A percentile compares a stretch with the other conserved stretches of the same genome.
phyloP scores from a whole-genome alignment of 2,329 filamentous ascomycete genomes.

The Lachnum nothofagi region DNA sequence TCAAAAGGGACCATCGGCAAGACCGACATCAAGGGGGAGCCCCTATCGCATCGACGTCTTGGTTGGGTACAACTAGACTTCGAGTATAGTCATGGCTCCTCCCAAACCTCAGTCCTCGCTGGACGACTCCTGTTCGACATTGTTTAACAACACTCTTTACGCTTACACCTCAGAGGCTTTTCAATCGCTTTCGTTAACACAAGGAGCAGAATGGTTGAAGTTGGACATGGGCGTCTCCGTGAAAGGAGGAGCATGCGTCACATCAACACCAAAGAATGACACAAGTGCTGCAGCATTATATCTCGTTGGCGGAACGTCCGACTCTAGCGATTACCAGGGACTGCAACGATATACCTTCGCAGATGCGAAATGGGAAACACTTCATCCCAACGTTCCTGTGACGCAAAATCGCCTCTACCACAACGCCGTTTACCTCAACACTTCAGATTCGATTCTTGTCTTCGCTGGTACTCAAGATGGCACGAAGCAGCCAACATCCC shows the following conservation, averaged over 20 bases:
- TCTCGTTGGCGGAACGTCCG: constrained; percentile 69
- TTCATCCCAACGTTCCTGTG: constrained; percentile 38
- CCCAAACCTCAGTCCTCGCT: constrained; percentile 66
- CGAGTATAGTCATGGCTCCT: constrained; percentile 35
- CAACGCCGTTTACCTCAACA: constrained; percentile 67
- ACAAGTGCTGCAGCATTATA: constrained; percentile 61
- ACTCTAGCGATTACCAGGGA: constrained; percentile 58
- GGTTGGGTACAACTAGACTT: constrained; percentile 11
- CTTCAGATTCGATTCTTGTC: constrained; percentile 66
- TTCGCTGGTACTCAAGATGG: constrained; percentile 71
- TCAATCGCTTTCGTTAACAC: constrained; percentile 62
- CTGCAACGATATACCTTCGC: constrained; percentile 64
- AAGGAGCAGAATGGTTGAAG: constrained; percentile 67
- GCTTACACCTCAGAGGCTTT: constrained; percentile 73
- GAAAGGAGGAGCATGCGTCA: constrained; percentile 71
- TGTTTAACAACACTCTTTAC: constrained; percentile 79
- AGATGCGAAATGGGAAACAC: constrained; percentile 52
- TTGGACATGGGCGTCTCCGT: constrained; percentile 64
- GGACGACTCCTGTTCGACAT: constrained; percentile 73
- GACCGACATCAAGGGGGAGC: constrained; percentile 13
- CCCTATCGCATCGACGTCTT: constrained; percentile 7
- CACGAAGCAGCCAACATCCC: constrained; percentile 52
- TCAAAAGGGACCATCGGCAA: constrained; percentile 14
- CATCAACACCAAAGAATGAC: constrained; percentile 55
- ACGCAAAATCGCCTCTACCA: constrained; percentile 65